Evolutionary conservation across 2,329 filamentous ascomycete species (phyloP).

Genomic region (Elsinoe fawcettii): DNA sequence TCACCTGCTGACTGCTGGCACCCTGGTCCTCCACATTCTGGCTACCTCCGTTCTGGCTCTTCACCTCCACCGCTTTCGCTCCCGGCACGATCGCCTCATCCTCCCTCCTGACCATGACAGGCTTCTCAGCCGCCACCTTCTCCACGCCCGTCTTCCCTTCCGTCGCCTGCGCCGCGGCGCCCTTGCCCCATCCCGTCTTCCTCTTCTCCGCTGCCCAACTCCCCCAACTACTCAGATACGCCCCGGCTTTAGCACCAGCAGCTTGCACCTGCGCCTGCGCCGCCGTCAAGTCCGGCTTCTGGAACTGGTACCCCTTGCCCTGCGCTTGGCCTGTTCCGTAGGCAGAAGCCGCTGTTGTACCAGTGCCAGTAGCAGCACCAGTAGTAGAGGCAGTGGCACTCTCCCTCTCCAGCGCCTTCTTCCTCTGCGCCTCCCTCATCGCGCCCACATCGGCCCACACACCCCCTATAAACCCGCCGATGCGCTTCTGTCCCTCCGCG

Average conservation of each 20-base stretch:
- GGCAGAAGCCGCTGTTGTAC: not conserved
- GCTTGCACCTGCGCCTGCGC: constrained; percentile 49
- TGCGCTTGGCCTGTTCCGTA: constrained; percentile 16
- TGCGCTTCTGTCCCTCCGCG: constrained; percentile 80
- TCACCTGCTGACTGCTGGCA: too few species aligned
- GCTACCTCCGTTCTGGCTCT: not conserved
- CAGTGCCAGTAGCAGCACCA: constrained; percentile 14
- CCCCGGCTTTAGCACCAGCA: constrained; percentile 49
- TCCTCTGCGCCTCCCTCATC: constrained; percentile 65
- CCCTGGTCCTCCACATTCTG: too few species aligned
- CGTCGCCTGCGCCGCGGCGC: not conserved
- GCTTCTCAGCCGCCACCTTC: constrained; percentile 1
- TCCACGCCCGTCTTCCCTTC: not conserved
- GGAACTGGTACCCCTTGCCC: constrained; percentile 15
- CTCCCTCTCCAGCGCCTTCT: constrained; percentile 50
- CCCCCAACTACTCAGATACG: constrained; percentile 57
- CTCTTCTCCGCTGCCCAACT: constrained; percentile 67
- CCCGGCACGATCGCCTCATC: not conserved
- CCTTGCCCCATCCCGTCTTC: constrained; percentile 41
- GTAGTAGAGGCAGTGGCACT: constrained; percentile 18
- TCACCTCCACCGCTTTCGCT: not conserved
- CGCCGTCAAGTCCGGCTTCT: constrained; percentile 44
- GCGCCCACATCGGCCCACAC: constrained; percentile 86
- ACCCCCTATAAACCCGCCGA: constrained; percentile 76
- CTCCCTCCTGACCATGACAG: constrained; percentile 6